phyloP scores from a whole-genome alignment of 2,329 filamentous ascomycete species.

The Calonectria pauciramosa region DNA sequence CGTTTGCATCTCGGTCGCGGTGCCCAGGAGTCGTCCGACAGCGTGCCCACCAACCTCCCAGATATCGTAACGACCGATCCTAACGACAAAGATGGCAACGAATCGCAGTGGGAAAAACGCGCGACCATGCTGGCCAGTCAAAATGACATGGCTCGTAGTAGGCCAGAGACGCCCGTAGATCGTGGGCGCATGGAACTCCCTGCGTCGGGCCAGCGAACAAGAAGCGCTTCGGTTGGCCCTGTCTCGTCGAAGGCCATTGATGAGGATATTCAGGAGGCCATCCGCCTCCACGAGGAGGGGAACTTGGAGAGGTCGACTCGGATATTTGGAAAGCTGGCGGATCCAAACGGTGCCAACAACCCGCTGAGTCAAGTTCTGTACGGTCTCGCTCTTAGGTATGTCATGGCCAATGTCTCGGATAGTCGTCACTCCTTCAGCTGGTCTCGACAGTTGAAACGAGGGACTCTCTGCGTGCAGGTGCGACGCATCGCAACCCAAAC shows the following conservation, averaged over 20 bases:
- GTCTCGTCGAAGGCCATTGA: constrained; percentile 69
- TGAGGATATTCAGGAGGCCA: constrained; percentile 92
- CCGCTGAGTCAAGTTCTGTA: constrained; percentile 96
- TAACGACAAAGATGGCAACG: constrained; percentile 61
- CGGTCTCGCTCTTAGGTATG: constrained; percentile 87
- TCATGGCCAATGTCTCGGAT: constrained; percentile 35
- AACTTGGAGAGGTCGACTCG: constrained; percentile 83
- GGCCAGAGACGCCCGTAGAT: constrained; percentile 52
- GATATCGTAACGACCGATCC: constrained; percentile 70
- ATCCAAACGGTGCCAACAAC: constrained; percentile 89
- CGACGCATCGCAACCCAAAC: not conserved
- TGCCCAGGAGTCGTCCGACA: constrained; percentile 73
- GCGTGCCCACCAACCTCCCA: constrained; percentile 85
- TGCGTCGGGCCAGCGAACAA: constrained; percentile 34
- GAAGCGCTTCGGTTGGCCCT: constrained; percentile 37
- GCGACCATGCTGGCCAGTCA: constrained; percentile 87
- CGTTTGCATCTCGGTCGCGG: constrained; percentile 77
- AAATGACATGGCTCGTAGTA: constrained; percentile 64
- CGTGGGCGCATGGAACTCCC: constrained; percentile 45
- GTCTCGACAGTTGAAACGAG: not conserved
- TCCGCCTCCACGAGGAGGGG: constrained; percentile 89
- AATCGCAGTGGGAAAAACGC: constrained; percentile 91
- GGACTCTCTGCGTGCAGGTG: not conserved
- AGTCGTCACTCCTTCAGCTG: not conserved
- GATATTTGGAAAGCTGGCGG: constrained; percentile 87